Conservation (phyloP, 306 rosid genomes). For the Rubus idaeus region DNA sequence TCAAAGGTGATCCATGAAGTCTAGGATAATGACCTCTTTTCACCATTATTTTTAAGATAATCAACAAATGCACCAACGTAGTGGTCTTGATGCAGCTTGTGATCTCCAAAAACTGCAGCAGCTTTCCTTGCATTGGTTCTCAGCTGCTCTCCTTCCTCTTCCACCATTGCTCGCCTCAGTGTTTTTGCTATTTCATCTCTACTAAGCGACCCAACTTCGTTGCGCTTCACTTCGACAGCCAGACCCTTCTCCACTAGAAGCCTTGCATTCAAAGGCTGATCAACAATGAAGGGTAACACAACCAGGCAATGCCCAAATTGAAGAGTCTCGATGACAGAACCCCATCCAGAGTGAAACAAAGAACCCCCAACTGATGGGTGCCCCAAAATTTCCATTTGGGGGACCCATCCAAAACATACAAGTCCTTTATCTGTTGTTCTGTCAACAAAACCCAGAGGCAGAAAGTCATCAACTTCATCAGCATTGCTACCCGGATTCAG, state of each 20-base stretch:
- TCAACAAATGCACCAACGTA: conserved; percentile 15
- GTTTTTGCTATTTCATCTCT: conserved; percentile 33
- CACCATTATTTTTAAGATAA: not conserved
- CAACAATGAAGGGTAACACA: conserved; percentile 33
- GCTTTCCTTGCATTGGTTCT: conserved; percentile 31
- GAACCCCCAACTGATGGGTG: conserved; percentile 46
- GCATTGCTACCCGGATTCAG: conserved; percentile 24
- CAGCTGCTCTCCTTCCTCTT: conserved; percentile 34
- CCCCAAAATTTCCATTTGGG: conserved; percentile 38
- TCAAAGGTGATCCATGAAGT: not conserved
- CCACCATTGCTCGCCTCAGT: conserved; percentile 31
- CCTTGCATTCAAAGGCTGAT: conserved; percentile 44
- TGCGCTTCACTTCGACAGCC: conserved; percentile 34
- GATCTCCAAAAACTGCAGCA: conserved; percentile 23
- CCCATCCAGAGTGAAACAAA: conserved; percentile 49
- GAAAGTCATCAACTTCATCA: conserved; percentile 22
- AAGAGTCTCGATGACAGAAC: conserved; percentile 38
- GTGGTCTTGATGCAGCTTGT: conserved; percentile 16
- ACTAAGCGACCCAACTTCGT: conserved; percentile 35
- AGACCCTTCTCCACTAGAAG: conserved; percentile 39
- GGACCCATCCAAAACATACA: conserved; percentile 34
- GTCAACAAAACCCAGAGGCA: conserved; percentile 33
- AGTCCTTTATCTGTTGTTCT: conserved; percentile 27
- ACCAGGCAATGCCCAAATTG: conserved; percentile 42
- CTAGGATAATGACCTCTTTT: not conserved